Evolutionary conservation across 495 filamentous ascomycete species (phyloP).

Genomic region (Penicillium mononematosum): DNA sequence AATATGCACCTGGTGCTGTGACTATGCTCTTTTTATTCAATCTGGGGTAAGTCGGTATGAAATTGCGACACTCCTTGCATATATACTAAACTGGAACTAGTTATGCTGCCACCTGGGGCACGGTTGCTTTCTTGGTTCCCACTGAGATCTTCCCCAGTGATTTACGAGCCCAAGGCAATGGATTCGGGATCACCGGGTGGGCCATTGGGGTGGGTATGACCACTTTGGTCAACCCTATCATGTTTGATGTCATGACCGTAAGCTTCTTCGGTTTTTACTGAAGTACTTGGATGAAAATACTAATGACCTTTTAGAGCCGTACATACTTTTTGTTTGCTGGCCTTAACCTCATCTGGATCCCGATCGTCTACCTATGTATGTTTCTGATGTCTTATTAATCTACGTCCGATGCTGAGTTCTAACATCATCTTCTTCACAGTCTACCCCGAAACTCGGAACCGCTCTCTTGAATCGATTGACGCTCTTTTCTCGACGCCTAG

Average conservation of each 20-base stretch:
- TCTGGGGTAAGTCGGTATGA: slow-evolving; percentile 31
- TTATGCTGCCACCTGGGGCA: slow-evolving; percentile 57
- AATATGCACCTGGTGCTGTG: slow-evolving; percentile 48
- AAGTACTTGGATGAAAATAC: not conserved
- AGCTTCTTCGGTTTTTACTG: not conserved
- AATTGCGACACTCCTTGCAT: not conserved
- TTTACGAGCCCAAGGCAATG: slow-evolving; percentile 54
- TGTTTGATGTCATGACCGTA: slow-evolving; percentile 42
- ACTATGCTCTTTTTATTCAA: slow-evolving; percentile 56
- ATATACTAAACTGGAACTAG: slow-evolving; percentile 3
- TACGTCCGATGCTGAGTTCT: not conserved
- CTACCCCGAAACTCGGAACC: slow-evolving; percentile 58
- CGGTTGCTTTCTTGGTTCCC: slow-evolving; percentile 52
- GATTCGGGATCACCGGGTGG: slow-evolving; percentile 57
- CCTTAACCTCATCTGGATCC: slow-evolving; percentile 54
- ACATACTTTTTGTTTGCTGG: slow-evolving; percentile 55
- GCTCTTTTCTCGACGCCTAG: slow-evolving; percentile 46
- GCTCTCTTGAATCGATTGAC: slow-evolving; percentile 60
- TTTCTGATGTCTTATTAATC: not conserved
- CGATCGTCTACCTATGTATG: slow-evolving; percentile 48
- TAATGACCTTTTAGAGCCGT: slow-evolving; percentile 31
- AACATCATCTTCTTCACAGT: slow-evolving; percentile 26
- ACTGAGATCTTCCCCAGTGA: slow-evolving; percentile 55
- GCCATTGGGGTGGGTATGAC: slow-evolving; percentile 57
- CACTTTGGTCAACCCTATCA: slow-evolving; percentile 53